Evolutionary conservation across 2,329 filamentous ascomycete genomes (phyloP), one percentile per base, ranked within the genome.

Genomic region (Lachnellula suecica): DNA sequence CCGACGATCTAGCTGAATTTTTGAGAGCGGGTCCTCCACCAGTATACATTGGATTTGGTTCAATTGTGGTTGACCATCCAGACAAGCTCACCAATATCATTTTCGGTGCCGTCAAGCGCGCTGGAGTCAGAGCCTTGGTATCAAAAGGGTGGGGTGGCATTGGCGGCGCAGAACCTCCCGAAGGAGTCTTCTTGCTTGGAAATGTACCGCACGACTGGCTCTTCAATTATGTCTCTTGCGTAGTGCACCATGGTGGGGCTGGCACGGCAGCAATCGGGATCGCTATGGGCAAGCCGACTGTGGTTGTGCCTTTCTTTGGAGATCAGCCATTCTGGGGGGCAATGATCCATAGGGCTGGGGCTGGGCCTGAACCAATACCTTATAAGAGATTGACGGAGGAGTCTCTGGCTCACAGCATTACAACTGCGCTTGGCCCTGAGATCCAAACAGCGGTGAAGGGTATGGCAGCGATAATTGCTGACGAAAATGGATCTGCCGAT

Each of bases 121-220:
- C 84, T 0, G 86, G 87, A 8, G 83, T 88, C 3, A 79, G 88
- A 10, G 87, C 86, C 0, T 70, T 91, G 4, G 84, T 91, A 1
- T 88, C 84, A 2, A 88, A 88, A 65, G 87, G 88, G 5, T 91
- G 87, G 87, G 85, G 87, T 40, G 85, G 84, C 0, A 71, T 91
- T 3, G 87, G 87, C 4, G 76, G 75, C 4, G 75, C 79, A 8
- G 38, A 56, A 4, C 48, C 47, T n/a, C 81, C 83, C 0, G 82
- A 87, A 1, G 81, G 84, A 51, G 74, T 90, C 44, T 87, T 81
- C 68, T 80, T 91, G 77, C 76, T 91, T 7, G 87, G 84, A 20
- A 89, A 90, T 61, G 85, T 79, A 0, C 88, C 87, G 0, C 87
- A 91, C 64, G 87, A 91, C 68, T 91, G 87, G 87, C 73, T 91